Percentiles rank a stretch among this genome's conserved stretches.
These are phyloP conservation scores for Annona squamosa DNA, from an alignment of 164 flowering plant species.

Conservation along the genomic window DNA sequence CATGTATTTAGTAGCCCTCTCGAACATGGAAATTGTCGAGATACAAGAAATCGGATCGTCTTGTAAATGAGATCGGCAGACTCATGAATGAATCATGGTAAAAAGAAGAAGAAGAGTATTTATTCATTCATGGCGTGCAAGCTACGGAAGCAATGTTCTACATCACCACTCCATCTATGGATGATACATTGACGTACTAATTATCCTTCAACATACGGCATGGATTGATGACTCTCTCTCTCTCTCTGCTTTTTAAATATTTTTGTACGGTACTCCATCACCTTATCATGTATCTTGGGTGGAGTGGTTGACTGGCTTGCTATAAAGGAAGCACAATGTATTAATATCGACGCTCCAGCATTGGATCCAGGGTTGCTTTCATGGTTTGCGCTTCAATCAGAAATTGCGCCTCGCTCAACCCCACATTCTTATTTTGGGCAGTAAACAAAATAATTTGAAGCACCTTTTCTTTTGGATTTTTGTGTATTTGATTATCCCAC, in stretches of 20 bases:
- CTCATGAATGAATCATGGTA: no score
- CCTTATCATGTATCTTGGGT: not conserved
- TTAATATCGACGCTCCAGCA: not conserved
- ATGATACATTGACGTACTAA: not conserved
- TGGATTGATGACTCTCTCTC: not conserved
- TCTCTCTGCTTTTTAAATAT: not conserved
- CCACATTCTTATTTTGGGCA: not conserved
- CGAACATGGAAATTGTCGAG: no score
- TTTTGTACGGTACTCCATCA: not conserved
- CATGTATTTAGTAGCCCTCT: no score
- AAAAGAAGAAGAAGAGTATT: no score
- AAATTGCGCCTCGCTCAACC: not conserved
- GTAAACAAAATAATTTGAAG: not conserved
- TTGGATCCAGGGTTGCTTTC: not conserved
- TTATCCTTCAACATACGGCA: not conserved
- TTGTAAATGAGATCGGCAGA: no score
- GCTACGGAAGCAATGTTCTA: no score
- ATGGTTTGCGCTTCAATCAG: not conserved
- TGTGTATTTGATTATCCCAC: no score
- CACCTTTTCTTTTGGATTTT: no score
- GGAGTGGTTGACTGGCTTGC: not conserved
- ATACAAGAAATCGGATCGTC: no score
- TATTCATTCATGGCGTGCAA: no score
- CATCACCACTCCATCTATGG: no score
- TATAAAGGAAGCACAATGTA: not conserved